phyloP scores from a whole-genome alignment of 1,284 basidiomycete genomes.

The Pseudozyma tsukubaensis region DNA sequence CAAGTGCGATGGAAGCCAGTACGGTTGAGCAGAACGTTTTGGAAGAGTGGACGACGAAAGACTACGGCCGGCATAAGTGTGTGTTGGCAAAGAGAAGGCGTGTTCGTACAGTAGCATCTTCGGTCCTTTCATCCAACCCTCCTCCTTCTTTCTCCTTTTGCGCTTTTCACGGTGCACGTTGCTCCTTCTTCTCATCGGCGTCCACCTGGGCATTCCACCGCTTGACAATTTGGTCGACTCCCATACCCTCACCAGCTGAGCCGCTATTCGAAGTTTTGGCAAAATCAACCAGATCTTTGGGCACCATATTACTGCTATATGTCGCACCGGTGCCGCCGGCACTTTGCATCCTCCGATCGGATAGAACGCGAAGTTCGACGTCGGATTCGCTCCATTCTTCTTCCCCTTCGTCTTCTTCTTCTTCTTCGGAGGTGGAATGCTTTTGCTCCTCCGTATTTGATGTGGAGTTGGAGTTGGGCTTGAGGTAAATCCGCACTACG shows the following conservation, averaged over 20 bases:
- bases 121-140: too few relatives aligned
- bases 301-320: conserved; percentile 90
- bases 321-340: conserved; percentile 60
- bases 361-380: conserved; percentile 75
- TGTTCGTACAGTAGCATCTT: too few relatives aligned
- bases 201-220: conserved; percentile 27
- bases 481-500: conserved; percentile 32
- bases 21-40: too few relatives aligned
- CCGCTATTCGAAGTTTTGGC: conserved; percentile 70
- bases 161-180: neutral
- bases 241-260: neutral
- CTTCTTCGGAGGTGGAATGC: neutral
- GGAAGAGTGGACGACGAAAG: too few relatives aligned
- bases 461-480: conserved; percentile 1
- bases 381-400: conserved; percentile 7
- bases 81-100: too few relatives aligned
- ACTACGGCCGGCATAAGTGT: too few relatives aligned
- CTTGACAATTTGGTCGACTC: conserved; percentile 35
- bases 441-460: too few relatives aligned
- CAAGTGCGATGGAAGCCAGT: too few relatives aligned
- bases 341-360: conserved; percentile 73
- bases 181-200: conserved; percentile 4
- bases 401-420: neutral
- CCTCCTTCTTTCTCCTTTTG: neutral
- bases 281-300: conserved; percentile 83